Conservation (phyloP, 164 flowering plant genomes). For the Kalanchoe fedtschenkoi region DNA sequence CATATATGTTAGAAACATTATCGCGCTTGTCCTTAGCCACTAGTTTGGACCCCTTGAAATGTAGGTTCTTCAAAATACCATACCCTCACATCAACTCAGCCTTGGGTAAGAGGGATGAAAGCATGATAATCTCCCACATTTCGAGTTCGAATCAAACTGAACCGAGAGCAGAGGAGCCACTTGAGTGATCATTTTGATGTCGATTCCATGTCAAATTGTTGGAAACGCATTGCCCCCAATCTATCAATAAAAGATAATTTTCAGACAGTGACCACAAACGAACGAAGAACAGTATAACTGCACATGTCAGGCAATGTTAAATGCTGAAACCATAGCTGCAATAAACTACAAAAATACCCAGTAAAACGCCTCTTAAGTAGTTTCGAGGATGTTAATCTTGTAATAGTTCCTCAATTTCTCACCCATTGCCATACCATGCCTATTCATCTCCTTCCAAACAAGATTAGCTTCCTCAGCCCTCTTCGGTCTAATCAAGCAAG, state of each 20-base stretch:
- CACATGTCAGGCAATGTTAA: too few relatives aligned
- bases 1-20: neutral
- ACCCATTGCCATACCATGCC: conserved; percentile 30
- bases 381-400: neutral
- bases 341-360: too few relatives aligned
- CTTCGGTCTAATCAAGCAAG: conserved; percentile 19
- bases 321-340: neutral
- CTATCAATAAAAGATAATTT: neutral
- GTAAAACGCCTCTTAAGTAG: neutral
- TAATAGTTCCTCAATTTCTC: conserved; percentile 15
- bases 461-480: conserved; percentile 32
- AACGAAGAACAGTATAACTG: too few relatives aligned
- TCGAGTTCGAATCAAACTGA: neutral
- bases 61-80: neutral
- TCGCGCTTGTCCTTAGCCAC: neutral
- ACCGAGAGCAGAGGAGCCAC: neutral
- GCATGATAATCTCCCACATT: too few relatives aligned
- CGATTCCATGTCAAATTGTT: neutral
- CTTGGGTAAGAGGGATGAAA: too few relatives aligned
- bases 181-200: neutral
- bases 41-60: neutral
- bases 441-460: conserved; percentile 40
- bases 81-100: neutral
- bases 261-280: too few relatives aligned
- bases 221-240: neutral